Evolutionary conservation across 805 yeast genomes (phyloP).

Genomic region (Gaillardinia entomophila): DNA sequence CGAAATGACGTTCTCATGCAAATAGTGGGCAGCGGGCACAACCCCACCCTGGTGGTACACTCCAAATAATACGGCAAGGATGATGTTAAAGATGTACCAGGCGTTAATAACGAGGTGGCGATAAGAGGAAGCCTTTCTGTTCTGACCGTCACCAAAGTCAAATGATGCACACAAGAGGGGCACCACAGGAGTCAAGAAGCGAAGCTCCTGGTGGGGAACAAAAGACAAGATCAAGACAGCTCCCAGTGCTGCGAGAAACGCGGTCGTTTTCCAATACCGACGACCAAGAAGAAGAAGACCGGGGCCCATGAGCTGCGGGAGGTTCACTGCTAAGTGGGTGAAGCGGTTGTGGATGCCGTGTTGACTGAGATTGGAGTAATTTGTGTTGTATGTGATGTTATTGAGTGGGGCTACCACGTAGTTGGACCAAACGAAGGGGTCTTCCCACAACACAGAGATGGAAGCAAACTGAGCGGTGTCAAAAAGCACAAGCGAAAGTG

Average conservation of each 20-base stretch:
- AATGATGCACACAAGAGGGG: conserved; percentile 65
- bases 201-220: conserved; percentile 89
- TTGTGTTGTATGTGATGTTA: conserved; percentile 66
- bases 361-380: conserved; percentile 48
- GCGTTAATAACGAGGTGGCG: too few species aligned
- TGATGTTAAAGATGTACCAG: conserved; percentile 64
- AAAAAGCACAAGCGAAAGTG: conserved; percentile 33
- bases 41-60: conserved; percentile 88
- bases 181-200: conserved; percentile 74
- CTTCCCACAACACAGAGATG: conserved; percentile 2
- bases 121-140: too few species aligned
- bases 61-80: conserved; percentile 67
- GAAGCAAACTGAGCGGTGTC: conserved; percentile 48
- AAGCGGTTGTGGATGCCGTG: conserved; percentile 85
- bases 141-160: conserved; percentile 26
- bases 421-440: conserved; percentile 11
- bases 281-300: conserved; percentile 42
- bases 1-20: conserved; percentile 17
- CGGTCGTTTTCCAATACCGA: conserved; percentile 43
- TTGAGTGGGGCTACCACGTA: conserved; percentile 69
- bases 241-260: conserved; percentile 56
- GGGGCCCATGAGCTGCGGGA: conserved; percentile 85
- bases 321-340: conserved; percentile 67
- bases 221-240: conserved; percentile 59
- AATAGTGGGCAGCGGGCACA: conserved; percentile 51